Base-by-base conservation (phyloP, 371 early-diverging fungal genomes). In the Apophysomyces sp. region DNA sequence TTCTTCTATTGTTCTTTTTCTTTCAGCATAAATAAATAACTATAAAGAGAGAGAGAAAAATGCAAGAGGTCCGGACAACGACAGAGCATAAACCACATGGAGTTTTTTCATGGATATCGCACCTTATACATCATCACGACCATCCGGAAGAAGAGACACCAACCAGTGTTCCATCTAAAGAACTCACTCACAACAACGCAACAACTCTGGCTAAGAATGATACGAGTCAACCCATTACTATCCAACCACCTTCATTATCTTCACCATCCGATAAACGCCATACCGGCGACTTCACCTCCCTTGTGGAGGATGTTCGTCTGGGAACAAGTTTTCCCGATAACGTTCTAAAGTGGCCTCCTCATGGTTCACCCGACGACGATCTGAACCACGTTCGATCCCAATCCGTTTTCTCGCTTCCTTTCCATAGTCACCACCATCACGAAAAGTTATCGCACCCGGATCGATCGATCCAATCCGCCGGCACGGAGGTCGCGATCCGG, bases 111-210 rank as follows among this genome's bases (percentile, higher is more conserved):
- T 65, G 65, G 65, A 28, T 65, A 54, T 65, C 65, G 4, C 59
- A 65, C 24, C 49, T 44, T 21, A 44, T 44, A 16, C 49, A 41
- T 59, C 30, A n/a, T 29, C 65, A 15, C 55, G 60, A 31, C 49
- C 60, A 29, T 54, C 39, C 49, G 58, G 49, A 49, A n/a, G 66
- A 53, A 24, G 65, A 60, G n/a, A 52, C 56, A 52, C 59, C 70
- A 1, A 67, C 71, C 15, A 66, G 58, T 18, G 69, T 67, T 18
- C 68, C 73, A 7, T 73, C 72, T 26, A 49, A 55, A 32, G 55
- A 32, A 55, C 60, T 21, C 21, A 2, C 21, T 44, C 60, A 29
- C 16, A 31, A 52, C 51, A 6, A n/a, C 52, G 16, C 26, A 24
- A n/a, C 57, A 54, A 28, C 60, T 11, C 34, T 9, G 16, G 11